phyloP scores from a whole-genome alignment of 345 rosid species.

The Pseudoturritis turrita region DNA sequence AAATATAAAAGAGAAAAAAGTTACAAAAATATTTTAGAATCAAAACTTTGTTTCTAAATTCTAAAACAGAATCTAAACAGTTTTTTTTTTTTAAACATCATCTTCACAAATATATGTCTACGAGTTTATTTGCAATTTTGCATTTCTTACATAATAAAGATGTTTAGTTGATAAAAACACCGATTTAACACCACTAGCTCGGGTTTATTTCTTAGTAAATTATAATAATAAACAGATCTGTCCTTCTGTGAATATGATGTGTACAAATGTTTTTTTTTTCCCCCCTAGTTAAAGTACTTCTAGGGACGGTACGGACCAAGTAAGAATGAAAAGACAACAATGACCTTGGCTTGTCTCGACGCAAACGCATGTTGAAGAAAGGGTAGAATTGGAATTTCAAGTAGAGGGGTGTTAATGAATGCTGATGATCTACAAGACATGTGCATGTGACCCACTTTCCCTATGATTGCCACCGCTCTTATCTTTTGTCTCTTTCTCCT shows the following conservation, averaged over 20 bases:
- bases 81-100: too few relatives aligned
- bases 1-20: too few relatives aligned
- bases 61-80: too few relatives aligned
- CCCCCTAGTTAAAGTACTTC: slow-evolving; percentile 16
- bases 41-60: too few relatives aligned
- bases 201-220: too few relatives aligned
- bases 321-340: background rate
- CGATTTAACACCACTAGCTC: too few relatives aligned
- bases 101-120: too few relatives aligned
- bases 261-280: slow-evolving; percentile 27
- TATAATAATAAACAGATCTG: background rate
- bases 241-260: slow-evolving; percentile 12
- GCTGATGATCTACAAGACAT: slow-evolving; percentile 36
- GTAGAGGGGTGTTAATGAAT: slow-evolving; percentile 5
- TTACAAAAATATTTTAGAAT: too few relatives aligned
- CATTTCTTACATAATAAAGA: too few relatives aligned
- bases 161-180: too few relatives aligned
- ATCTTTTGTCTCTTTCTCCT: background rate
- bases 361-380: background rate
- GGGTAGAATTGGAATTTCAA: background rate
- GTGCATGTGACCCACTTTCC: slow-evolving; percentile 53
- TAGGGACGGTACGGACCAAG: slow-evolving; percentile 36
- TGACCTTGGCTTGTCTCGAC: background rate
- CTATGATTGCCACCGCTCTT: slow-evolving; percentile 38
- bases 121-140: too few relatives aligned